These are phyloP conservation scores for Paramecium sonneborni DNA, from an alignment of 73 alveolate genomes.

Conservation along the genomic window DNA sequence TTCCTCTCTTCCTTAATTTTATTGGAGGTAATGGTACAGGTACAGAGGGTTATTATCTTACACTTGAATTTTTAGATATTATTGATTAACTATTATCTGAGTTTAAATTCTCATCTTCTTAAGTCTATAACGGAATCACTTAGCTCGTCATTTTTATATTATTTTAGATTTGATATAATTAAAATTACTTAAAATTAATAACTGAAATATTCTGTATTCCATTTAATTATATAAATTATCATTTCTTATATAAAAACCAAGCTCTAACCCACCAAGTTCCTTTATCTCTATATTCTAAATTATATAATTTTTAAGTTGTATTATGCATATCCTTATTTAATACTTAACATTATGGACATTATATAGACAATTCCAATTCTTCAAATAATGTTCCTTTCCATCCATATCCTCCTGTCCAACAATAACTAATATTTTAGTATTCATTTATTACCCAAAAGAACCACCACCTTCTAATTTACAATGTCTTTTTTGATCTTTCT, in stretches of 20 bases:
- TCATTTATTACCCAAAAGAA: background rate
- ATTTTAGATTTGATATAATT: too few relatives aligned
- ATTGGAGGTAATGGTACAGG: too few relatives aligned
- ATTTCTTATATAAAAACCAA: conserved; percentile 31
- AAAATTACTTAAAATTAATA: too few relatives aligned
- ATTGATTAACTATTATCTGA: background rate
- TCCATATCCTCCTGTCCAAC: conserved; percentile 59
- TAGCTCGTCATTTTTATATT: background rate
- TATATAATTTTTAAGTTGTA: background rate
- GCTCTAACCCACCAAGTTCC: conserved; percentile 53
- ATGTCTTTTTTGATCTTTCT: background rate
- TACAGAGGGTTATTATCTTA: too few relatives aligned
- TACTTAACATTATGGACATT: background rate
- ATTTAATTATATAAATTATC: background rate
- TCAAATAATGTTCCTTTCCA: conserved; percentile 32
- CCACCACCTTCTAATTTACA: conserved; percentile 46
- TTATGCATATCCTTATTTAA: conserved; percentile 24
- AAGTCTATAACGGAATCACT: background rate
- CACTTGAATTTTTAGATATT: background rate
- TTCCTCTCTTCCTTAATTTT: too few relatives aligned
- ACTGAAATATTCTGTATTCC: background rate
- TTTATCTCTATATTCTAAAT: conserved; percentile 38
- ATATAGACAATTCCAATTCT: background rate
- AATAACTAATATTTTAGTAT: background rate
- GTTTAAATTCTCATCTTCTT: background rate